Base-by-base conservation (phyloP, 2,329 filamentous ascomycete genomes). In the Penicillium sp. region DNA sequence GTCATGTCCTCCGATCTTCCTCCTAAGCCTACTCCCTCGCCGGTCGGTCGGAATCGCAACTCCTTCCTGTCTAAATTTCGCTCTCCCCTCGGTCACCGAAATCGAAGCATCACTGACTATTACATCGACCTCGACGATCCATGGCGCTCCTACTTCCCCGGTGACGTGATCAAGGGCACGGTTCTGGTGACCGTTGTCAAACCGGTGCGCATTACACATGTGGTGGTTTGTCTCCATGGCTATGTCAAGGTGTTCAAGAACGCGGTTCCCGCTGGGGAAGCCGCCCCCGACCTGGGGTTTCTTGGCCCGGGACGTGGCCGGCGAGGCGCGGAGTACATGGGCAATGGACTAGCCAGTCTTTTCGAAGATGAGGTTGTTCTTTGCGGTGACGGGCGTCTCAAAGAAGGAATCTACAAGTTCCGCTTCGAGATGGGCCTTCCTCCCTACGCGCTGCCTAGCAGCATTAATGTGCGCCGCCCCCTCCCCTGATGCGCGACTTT, bases 381-480 rank as follows among this genome's bases (percentile, higher is more conserved):
- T 8, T 86, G 84, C 64, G 84, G 84, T 12, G 84, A 85, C 56
- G 84, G 84, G 9, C 79, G 83, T 56, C 73, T 87, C 42, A 80
- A 79, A 52, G 81, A 85, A 65, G 83, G 84, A n/a, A 76, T 82
- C 33, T 87, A 86, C 66, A 82, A 85, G 61, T 87, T 87, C 67
- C 80, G 82, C 47, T 87, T 86, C 59, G 82, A 85, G 63, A 74
- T 86, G 60, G 75, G 79, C 43, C 84, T 87, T 58, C 84, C 84
- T 2, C 75, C 79, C 38, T 79, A 80, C 60, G 77, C 78, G 42
- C 68, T 86, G 52, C 84, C 84, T n/a, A 96, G 90, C 73, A 96
- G 93, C 70, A 93, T 99, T 67, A 92, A 95, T 75, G 93, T 96
- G 81, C 68, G 89, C 79, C 44, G 18, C 18, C n/a, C 2, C 39